A percentile compares a stretch with the other conserved stretches of the same genome.
phyloP scores from a whole-genome alignment of 768 basidiomycete species.

The Galerina marginata region DNA sequence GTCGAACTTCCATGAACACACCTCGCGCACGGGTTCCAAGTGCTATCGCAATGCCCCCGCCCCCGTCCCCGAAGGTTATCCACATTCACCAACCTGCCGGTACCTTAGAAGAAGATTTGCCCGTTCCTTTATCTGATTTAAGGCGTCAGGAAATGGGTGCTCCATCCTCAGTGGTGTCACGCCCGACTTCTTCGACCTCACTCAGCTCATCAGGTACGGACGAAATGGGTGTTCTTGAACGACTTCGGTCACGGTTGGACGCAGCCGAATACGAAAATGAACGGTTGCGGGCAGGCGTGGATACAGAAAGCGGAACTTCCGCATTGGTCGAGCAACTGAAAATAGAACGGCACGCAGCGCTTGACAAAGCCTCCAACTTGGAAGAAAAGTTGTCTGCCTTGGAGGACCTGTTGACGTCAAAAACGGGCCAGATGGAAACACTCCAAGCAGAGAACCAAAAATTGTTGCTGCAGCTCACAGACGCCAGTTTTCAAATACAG shows the following conservation, averaged over 20 bases:
- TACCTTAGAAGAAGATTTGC: no score
- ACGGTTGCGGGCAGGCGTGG: conserved; percentile 50
- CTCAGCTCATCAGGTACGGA: conserved; percentile 37
- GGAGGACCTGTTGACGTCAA: conserved; percentile 13
- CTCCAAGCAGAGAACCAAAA: conserved; percentile 21
- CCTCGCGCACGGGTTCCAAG: conserved; percentile 74
- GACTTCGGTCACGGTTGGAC: conserved; percentile 57
- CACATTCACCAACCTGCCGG: conserved; percentile 6
- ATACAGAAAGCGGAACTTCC: conserved; percentile 42
- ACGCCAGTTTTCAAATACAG: conserved; percentile 12
- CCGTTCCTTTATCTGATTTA: not conserved
- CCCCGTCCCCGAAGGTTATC: conserved; percentile 59
- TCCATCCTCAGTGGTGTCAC: conserved; percentile 26
- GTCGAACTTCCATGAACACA: conserved; percentile 52
- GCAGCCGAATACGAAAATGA: conserved; percentile 75
- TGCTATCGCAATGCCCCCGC: conserved; percentile 82
- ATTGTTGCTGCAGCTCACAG: conserved; percentile 19
- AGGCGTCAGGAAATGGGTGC: not conserved
- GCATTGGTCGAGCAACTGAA: conserved; percentile 41
- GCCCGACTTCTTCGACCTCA: conserved; percentile 47
- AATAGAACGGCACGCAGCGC: conserved; percentile 51
- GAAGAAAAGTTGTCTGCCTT: conserved; percentile 17
- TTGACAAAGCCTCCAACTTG: conserved; percentile 15
- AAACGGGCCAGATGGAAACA: conserved; percentile 11
- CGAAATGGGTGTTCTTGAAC: conserved; percentile 41